phyloP scores from a whole-genome alignment of 768 basidiomycete species.

The Pisolithus albus region DNA sequence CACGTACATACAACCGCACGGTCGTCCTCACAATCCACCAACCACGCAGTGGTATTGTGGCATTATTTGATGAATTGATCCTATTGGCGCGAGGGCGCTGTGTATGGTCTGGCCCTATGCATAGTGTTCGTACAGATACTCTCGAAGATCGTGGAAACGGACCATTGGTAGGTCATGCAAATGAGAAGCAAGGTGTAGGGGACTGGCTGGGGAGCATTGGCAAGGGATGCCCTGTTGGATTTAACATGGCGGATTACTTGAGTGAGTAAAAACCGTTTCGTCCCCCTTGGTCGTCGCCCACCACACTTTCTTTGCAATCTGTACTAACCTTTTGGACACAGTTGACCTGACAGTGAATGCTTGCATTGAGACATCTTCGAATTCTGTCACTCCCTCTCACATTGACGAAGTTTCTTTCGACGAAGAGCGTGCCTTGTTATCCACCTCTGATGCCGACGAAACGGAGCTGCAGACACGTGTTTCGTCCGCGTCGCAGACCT shows the following conservation, averaged over 20 bases:
- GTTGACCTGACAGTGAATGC: slow-evolving; percentile 71
- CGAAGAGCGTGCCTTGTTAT: slow-evolving; percentile 63
- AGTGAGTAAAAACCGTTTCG: slow-evolving; percentile 47
- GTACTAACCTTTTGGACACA: slow-evolving; percentile 17
- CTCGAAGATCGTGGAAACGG: slow-evolving; percentile 4
- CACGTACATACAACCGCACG: slow-evolving; percentile 85
- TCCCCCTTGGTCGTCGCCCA: background rate
- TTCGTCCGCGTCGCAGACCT: slow-evolving; percentile 10
- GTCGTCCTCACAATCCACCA: slow-evolving; percentile 98
- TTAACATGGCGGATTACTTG: slow-evolving; percentile 95
- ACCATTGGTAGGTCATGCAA: background rate
- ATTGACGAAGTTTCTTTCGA: slow-evolving; percentile 38
- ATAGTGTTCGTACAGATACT: background rate
- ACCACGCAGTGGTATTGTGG: slow-evolving; percentile 95
- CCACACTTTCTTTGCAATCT: no score
- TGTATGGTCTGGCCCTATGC: slow-evolving; percentile 27
- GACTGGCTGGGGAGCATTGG: slow-evolving; percentile 77
- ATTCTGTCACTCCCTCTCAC: slow-evolving; percentile 30
- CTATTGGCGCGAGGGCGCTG: slow-evolving; percentile 76
- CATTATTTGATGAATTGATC: slow-evolving; percentile 88
- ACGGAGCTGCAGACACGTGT: slow-evolving; percentile 45
- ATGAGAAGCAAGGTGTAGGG: slow-evolving; percentile 21
- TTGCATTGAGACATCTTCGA: slow-evolving; percentile 30
- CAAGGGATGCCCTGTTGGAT: slow-evolving; percentile 82
- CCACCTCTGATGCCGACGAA: slow-evolving; percentile 35